phyloP scores from a whole-genome alignment of 345 rosid species.

The Eucalyptus globulus region DNA sequence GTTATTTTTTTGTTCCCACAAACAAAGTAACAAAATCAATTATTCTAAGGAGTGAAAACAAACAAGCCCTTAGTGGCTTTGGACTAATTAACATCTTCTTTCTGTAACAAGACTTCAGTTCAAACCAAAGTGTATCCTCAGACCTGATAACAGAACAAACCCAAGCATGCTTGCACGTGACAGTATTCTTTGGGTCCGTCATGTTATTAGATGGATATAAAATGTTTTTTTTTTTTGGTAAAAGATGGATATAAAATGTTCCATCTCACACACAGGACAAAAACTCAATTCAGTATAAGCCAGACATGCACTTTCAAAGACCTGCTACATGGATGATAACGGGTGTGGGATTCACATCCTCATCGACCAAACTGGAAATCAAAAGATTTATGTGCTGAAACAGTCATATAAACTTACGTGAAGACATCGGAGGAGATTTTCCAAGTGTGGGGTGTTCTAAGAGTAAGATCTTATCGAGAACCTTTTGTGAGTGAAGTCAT shows the following conservation, averaged over 20 bases:
- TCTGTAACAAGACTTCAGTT: background rate
- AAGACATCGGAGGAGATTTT: background rate
- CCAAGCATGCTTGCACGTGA: background rate
- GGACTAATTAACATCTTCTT: background rate
- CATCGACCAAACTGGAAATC: background rate
- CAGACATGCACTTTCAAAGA: background rate
- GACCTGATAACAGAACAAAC: background rate
- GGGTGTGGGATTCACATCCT: background rate
- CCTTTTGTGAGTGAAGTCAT: background rate
- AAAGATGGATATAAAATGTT: background rate
- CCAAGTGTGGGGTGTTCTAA: background rate
- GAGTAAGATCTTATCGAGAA: background rate
- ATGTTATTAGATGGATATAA: background rate
- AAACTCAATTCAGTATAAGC: background rate
- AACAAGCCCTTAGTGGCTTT: rapidly evolving
- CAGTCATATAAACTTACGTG: background rate
- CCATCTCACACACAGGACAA: background rate
- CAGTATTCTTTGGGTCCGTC: background rate
- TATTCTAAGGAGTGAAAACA: rapidly evolving
- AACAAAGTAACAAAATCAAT: no score
- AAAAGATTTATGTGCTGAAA: background rate
- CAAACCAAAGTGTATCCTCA: background rate
- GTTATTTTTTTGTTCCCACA: rapidly evolving
- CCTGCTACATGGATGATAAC: background rate
- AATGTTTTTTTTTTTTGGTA: background rate